Base-by-base conservation (phyloP, 129 eudicot species). In the Artemisia annua region DNA sequence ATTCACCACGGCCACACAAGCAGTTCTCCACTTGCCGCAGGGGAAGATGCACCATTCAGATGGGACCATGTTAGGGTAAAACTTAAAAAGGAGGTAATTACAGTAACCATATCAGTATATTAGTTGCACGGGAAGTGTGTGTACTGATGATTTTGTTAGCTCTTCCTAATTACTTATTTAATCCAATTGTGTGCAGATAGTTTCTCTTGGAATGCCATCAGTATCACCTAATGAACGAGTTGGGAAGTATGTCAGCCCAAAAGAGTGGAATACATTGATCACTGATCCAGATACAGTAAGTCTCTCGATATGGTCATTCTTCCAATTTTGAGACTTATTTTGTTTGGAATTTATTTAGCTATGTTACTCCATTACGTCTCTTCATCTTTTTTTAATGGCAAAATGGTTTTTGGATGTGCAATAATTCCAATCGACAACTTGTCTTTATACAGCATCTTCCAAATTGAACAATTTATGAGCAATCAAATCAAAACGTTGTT, bases 1-100 rank as follows among this genome's bases (percentile, higher is more conserved):
- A 90, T 93, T 22, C 98, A 93, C 75, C 98, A 89, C 81, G 98
- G 98, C 63, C 97, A 90, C 75, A 87, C 76, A 32, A 86, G 88
- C 80, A 83, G 88, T 72, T 90, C 97, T 70, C 98, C 98, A 69
- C 89, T 94, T 73, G 89, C 97, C 48, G 96, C 97, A 5, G 98
- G 98, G 63, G 98, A 94, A 81, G 97, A 94, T 83, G 97, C 91
- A 8, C 98, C 98, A 22, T 94, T 94, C 74, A 75, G 98, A 74
- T 94, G 98, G 98, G 96, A 94, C 55, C 98, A 94, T 80, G 98
- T 94, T 83, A 88, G 98, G 73, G 96, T 94, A 49, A 90, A 94
- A 78, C 89, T 94, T 54, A 94, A 94, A 76, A 90, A 86, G 60
- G 97, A 94, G 97, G 98, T 88, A 61, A 1, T n/a, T 72, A 73